Evolutionary conservation across 1,284 basidiomycete species (phyloP), one percentile per base, ranked within the genome.

Genomic region (Ganoderma multipileum): DNA sequence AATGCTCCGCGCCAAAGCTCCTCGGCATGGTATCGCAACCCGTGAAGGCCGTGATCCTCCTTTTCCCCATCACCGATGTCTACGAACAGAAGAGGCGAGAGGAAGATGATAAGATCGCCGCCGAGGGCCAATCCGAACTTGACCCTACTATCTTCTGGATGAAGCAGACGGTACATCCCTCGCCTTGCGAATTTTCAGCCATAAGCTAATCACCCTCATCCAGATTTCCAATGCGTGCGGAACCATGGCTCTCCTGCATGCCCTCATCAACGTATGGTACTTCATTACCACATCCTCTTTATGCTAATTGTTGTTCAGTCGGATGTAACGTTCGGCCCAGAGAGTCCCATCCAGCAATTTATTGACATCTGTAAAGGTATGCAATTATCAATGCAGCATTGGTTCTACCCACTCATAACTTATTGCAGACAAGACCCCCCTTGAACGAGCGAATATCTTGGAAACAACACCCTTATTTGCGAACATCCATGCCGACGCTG

Each of bases 151-250:
- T 95, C 6, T 81, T 94, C 66, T 95, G 88, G 84, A 90, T 94
- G 78, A 92, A 92, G 75, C 92, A 94, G 74, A 93, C 90, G 58
- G 92, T 91, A 69, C n/a, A 82, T 23, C n/a, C 36, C 23, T n/a
- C 41, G 11, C n/a, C 30, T 1, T 38, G 14, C 20, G 23, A 60
- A 38, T 12, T 2, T 28, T 2, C 18, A 14, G 11, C 1, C n/a
- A 41, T 18, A 33, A 3, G 4, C 28, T 61, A 16, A 61, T 12
- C 18, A 9, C 50, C 52, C 39, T 67, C 47, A 63, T 63, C 61
- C 68, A 95, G 94, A 95, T 96, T 69, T 80, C 85, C 1, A 96
- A 96, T 76, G 95, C 95, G 0, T 97, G 95, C 75, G 95, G 95
- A 2, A 96, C 95, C 0, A 96, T 97, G 75, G 95, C 91, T 0